phyloP scores from a whole-genome alignment of 495 filamentous ascomycete species.

The Polyplosphaeria fusca region DNA sequence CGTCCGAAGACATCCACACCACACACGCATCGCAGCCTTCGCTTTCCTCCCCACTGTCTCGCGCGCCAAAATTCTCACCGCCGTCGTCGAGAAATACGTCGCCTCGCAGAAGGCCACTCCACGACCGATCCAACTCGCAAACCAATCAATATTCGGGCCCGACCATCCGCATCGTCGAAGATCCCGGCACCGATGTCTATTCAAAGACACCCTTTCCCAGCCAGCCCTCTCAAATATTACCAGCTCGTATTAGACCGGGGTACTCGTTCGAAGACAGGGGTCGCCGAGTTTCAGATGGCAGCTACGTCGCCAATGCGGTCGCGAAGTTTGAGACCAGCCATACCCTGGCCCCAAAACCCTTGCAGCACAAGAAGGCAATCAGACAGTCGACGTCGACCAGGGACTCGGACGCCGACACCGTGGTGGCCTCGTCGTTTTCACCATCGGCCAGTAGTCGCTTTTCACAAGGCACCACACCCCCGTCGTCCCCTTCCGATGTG shows the following conservation, averaged over 20 bases:
- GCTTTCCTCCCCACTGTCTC: constrained; percentile 11
- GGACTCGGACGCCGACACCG: constrained; percentile 31
- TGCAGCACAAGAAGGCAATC: constrained; percentile 29
- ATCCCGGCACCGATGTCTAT: constrained; percentile 34
- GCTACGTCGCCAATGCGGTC: constrained; percentile 32
- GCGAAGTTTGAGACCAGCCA: constrained; percentile 25
- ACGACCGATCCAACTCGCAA: constrained; percentile 55
- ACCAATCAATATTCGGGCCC: constrained; percentile 53
- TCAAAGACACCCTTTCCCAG: constrained; percentile 40
- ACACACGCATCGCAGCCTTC: constrained; percentile 11
- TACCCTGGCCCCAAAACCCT: constrained; percentile 36
- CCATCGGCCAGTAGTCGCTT: constrained; percentile 31
- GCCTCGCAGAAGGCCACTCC: constrained; percentile 47
- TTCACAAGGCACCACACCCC: constrained; percentile 34
- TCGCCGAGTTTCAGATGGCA: constrained; percentile 32
- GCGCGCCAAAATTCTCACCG: constrained; percentile 28
- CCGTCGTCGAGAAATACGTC: constrained; percentile 26
- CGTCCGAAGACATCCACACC: constrained; percentile 9
- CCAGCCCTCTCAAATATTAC: constrained; percentile 37
- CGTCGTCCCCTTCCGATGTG: constrained; percentile 22
- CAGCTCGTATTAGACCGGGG: constrained; percentile 31
- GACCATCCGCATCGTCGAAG: constrained; percentile 46
- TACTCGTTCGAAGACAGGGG: constrained; percentile 34
- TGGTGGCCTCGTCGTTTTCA: constrained; percentile 28
- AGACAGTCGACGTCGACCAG: constrained; percentile 35